Base-by-base conservation (phyloP, 257 asterid genomes). In the Prunella vulgaris region DNA sequence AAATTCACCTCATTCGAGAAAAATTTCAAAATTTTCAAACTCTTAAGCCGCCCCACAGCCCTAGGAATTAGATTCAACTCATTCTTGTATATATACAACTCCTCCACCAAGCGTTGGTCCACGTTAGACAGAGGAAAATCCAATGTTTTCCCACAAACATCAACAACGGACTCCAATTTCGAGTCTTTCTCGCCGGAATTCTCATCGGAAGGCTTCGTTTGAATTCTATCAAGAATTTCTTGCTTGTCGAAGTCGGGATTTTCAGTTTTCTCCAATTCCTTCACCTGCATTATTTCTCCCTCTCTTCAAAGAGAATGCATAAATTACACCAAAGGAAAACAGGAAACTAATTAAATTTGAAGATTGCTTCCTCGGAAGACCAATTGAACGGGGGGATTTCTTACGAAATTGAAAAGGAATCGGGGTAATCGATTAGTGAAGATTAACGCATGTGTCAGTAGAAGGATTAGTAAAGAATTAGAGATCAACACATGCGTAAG, bases 1-100 rank as follows among this genome's bases (percentile, higher is more conserved):
- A 93, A 83, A 79, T 87, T 90, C 79, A 93, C 78, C 60, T 88
- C 94, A 61, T 93, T 93, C 2, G 92, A 83, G 38, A 93, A 93
- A 73, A 93, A 90, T 73, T 93, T 93, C 25, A 93, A 74, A 1
- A 90, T 84, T 78, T 81, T 90, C 80, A 93, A 78, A 40, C 82
- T 80, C 81, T 72, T 83, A 17, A 90, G 62, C 70, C 78, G 83
- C 64, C 95, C 97, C 51, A 80, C 82, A 32, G 74, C 78, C 25
- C 66, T 81, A 1, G 99, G 96, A 30, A 90, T 84, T 77, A 88
- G 86, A 84, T 86, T 88, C 70, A 85, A 79, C 74, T 79, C 87
- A 69, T 93, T 93, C 86, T 90, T 88, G 76, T 88, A 93, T 80
- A 88, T 14, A 37, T 87, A 93, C 73, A 93, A 63, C 76, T 81